Evolutionary conservation across 306 rosid genomes (phyloP), one percentile per base, ranked within the genome.

Genomic region (Echinosophora koreensis): DNA sequence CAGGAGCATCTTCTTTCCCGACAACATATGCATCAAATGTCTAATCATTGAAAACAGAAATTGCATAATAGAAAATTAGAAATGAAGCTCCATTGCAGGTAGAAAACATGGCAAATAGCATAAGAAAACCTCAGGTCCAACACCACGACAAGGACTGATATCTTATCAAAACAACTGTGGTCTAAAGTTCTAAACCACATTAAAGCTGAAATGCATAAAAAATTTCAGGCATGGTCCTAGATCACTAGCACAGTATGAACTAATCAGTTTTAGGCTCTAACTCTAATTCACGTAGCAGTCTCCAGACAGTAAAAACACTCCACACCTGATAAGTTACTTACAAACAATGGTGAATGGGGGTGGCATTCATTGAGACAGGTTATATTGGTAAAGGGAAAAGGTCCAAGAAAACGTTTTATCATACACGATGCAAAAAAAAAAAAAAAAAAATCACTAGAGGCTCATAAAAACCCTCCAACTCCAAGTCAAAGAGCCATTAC

Each of bases 1-100:
- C 98, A 16, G 98, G 98, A 81, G 93, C 95, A 60, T 86, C 89
- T 8, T 89, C 88, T 87, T 86, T 89, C 58, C 98, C 97, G 37
- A 93, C 85, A 39, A 91, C 88, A 86, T 91, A 93, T 10, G 90
- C 97, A 83, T 91, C 91, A 70, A 93, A 93, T 74, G 86, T 69
- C 98, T 93, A 88, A 39, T 18, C 82, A 85, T 55, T 51, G 7
- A 62, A 46, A 83, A 56, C 54, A 52, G 8, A 61, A 47, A 39
- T 12, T 35, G 35, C 58, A 44, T 34, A 71, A 47, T 39, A 50
- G 15, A 72, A 58, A 68, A 27, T 34, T 59, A 68, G 54, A 81
- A 79, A 61, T 5, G 28, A 72, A 30, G 56, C 4, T 78, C 66
- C 41, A 77, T n/a, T 18, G 34, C 34, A 52, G 17, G 66, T n/a